Evolutionary conservation across 306 rosid species (phyloP), one percentile per base, ranked within the genome.

Genomic region (Mimosa bimucronata): DNA sequence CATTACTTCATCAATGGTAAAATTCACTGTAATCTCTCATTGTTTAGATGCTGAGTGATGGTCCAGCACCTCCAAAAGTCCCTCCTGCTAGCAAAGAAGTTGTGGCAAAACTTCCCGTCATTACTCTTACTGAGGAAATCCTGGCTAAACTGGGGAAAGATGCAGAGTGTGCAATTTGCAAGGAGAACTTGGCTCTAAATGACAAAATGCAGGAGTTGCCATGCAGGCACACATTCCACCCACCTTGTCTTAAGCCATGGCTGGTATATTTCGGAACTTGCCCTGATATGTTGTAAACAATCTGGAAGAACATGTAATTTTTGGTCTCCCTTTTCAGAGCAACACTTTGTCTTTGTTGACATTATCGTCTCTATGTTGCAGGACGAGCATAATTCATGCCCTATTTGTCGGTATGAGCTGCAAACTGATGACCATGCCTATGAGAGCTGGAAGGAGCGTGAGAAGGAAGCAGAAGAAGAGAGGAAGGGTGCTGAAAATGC

Each of bases 61-160:
- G 78, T 78, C 75, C 83, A 42, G 82, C 75, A 40, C 84, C 89
- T 28, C 96, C 92, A 16, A 92, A 71, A 83, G 93, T 70, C n/a
- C 98, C 97, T 74, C 98, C 98, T 57, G 98, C 98, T 44, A 90
- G 98, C 86, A 95, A 95, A 87, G 91, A 89, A 83, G 93, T 93
- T 44, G 98, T 93, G 75, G 96, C 96, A 5, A 95, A 87, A 70
- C 98, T 95, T 85, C 97, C 97, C 0, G 85, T 95, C 58, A 82
- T 92, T 71, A 89, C 85, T 82, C 82, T 92, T 68, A 89, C 96
- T 19, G 92, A 90, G 74, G 98, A 95, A 68, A 72, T 78, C 66
- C 85, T 95, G 61, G 84, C 73, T 77, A 90, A 82, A 82, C 81
- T 91, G 29, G 97, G 96, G 77, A 88, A 87, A 80, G 99, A 90